Conservation (phyloP, 441 rosid species). For the Corymbia calophylla region DNA sequence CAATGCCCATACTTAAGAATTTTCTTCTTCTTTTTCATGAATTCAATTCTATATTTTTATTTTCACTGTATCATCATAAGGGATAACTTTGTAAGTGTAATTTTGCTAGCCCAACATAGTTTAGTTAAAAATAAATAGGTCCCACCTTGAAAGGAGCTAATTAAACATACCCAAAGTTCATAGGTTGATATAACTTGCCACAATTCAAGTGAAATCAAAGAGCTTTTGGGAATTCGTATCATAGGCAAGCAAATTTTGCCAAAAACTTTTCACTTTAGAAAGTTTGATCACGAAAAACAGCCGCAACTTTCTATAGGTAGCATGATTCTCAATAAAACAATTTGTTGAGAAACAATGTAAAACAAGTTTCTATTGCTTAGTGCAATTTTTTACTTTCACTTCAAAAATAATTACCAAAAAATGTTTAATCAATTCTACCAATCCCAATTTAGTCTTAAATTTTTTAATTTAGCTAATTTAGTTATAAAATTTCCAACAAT, state of each 20-base stretch:
- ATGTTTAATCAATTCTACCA: rapidly evolving
- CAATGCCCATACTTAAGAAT: background rate
- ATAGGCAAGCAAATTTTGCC: background rate
- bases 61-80: background rate
- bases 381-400: background rate
- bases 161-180: background rate
- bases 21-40: background rate
- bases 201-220: background rate
- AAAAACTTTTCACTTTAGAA: background rate
- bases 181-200: background rate
- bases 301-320: background rate
- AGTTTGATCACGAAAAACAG: background rate
- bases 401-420: background rate
- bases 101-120: background rate
- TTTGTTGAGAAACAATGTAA: background rate
- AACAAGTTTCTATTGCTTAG: background rate
- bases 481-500: rapidly evolving
- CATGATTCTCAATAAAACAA: background rate
- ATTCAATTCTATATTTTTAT: background rate
- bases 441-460: rapidly evolving
- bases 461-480: background rate
- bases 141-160: background rate
- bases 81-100: background rate
- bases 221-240: background rate
- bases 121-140: background rate